Base-by-base conservation (phyloP, 768 basidiomycete genomes). In the Lactarius hatsudake region DNA sequence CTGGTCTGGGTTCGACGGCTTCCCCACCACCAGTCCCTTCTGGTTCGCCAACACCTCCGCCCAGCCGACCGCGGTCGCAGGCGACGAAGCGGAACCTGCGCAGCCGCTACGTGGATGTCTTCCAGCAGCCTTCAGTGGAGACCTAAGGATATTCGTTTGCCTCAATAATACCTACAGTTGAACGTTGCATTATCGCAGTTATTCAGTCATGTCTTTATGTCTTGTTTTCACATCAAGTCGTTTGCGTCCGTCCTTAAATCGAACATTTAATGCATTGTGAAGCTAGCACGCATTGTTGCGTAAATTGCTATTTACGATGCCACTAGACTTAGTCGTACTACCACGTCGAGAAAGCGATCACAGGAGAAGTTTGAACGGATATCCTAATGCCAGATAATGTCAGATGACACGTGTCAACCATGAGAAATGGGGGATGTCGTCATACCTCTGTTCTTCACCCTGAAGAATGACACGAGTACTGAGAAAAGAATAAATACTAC, bases 51-150 rank as follows among this genome's bases (percentile, higher is more conserved):
- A 69, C 79, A 56, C 75, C 82, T 63, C 79, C 84, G n/a, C 77
- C 81, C 60, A 81, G 81, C 51, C 74, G 82, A 32, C 82, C 84
- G 30, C 83, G 81, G 67, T 89, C 87, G 18, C 84, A 83, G 66
- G 82, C 84, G 26, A 82, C 86, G 30, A 96, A 93, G 78, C 88
- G 89, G 68, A 89, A 87, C 70, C 78, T 91, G 63, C 85, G 93
- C 63, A 91, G 81, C 74, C 86, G 92, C 68, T 97, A 97, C 74
- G 94, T 97, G 3, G 93, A 95, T 74, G 89, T 95, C n/a, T 88
- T 95, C 76, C 87, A 90, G 70, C 83, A 88, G 18, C 70, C 70
- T 20, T 32, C 56, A 32, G 63, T 10, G 17, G 68, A 45, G 34
- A 45, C 58, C 51, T 71, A 59, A 62, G 45, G 40, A 8, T 42